Evolutionary conservation across 164 flowering plant species (phyloP).

Genomic region (Akebia trifoliata): DNA sequence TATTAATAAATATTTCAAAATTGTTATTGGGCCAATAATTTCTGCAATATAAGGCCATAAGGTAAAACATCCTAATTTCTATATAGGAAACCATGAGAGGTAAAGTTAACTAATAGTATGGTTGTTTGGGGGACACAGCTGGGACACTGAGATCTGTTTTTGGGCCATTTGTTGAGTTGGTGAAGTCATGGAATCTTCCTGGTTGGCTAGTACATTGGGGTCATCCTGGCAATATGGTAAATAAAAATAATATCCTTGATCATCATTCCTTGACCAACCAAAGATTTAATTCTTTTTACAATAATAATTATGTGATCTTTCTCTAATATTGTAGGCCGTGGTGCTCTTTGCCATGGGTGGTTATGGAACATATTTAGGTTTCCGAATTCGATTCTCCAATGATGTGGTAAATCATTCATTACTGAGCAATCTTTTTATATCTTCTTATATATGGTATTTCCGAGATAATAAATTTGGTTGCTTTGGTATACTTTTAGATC

Average conservation of each 20-base stretch:
- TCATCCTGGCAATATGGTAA: conserved; percentile 95
- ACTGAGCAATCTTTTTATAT: neutral
- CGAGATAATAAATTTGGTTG: too few species aligned
- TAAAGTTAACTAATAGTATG: neutral
- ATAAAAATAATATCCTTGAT: neutral
- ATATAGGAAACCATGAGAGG: neutral
- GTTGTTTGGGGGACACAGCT: conserved; percentile 31
- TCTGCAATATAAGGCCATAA: too few species aligned
- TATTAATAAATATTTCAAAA: too few species aligned
- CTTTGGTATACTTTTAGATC: too few species aligned
- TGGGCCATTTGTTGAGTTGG: conserved; percentile 75
- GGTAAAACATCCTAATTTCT: neutral
- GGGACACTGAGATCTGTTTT: conserved; percentile 50
- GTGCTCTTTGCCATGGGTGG: conserved; percentile 99
- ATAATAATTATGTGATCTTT: neutral
- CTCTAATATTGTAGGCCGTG: conserved; percentile 50
- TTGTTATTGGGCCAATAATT: too few species aligned
- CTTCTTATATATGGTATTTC: too few species aligned
- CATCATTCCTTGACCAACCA: neutral
- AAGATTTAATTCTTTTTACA: neutral
- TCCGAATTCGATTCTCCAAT: conserved; percentile 68
- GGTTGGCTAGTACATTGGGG: conserved; percentile 98
- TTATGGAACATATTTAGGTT: conserved; percentile 88
- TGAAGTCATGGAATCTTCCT: conserved; percentile 69
- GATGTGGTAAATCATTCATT: conserved; percentile 43